Evolutionary conservation across 2,329 filamentous ascomycete species (phyloP).

Genomic region (Ascochyta koolunga): DNA sequence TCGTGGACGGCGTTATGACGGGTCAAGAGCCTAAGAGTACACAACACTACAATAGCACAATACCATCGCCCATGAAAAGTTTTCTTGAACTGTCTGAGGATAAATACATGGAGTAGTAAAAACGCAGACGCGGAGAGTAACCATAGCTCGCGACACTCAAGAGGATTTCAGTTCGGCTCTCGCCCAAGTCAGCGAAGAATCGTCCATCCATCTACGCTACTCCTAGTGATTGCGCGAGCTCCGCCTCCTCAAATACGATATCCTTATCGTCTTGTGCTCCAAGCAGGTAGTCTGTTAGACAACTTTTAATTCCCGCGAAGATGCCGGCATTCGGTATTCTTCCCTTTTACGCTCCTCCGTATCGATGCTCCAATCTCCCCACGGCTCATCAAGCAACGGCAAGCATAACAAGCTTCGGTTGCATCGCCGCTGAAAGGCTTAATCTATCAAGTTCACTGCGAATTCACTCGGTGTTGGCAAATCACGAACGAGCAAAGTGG

Average conservation of each 20-base stretch:
- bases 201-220: background rate
- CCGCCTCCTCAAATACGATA: background rate
- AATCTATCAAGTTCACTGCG: background rate
- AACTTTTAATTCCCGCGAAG: background rate
- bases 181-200: background rate
- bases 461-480: background rate
- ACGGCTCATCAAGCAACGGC: background rate
- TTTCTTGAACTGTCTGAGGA: background rate
- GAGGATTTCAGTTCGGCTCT: too few relatives aligned
- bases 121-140: background rate
- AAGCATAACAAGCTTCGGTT: constrained; percentile 14
- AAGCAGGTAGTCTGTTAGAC: background rate
- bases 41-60: background rate
- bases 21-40: too few relatives aligned
- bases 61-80: background rate
- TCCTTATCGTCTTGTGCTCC: background rate
- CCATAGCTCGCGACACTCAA: too few relatives aligned
- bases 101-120: background rate
- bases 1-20: too few relatives aligned
- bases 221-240: background rate
- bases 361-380: background rate
- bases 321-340: background rate
- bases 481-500: background rate
- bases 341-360: background rate
- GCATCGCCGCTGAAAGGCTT: constrained; percentile 6